These are phyloP conservation scores for Gossypium mustelinum DNA, from an alignment of 345 rosid genomes.

Conservation along the genomic window DNA sequence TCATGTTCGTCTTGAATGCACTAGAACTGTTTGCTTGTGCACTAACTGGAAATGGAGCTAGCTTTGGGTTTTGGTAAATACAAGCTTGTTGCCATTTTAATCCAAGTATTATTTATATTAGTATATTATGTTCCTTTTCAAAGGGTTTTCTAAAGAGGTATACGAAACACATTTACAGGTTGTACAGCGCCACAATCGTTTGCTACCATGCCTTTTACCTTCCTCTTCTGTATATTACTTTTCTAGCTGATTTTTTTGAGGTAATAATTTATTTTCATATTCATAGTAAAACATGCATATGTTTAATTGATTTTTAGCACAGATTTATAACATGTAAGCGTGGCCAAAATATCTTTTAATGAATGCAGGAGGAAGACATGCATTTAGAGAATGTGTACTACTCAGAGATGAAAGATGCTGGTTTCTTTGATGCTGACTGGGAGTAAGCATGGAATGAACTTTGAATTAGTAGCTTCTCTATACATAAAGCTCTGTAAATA, in stretches of 20 bases:
- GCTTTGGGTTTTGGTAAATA: conserved; percentile 76
- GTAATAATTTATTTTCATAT: conserved; percentile 25
- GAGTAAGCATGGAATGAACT: conserved; percentile 27
- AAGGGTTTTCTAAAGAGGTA: neutral
- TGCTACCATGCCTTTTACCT: conserved; percentile 83
- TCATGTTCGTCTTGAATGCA: conserved; percentile 65
- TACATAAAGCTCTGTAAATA: conserved; percentile 24
- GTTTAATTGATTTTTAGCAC: neutral
- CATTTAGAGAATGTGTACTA: conserved; percentile 76
- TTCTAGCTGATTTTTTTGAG: conserved; percentile 91
- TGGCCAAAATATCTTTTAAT: neutral
- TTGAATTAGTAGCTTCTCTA: neutral
- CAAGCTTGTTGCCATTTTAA: neutral
- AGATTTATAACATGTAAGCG: neutral
- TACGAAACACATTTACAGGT: conserved; percentile 39
- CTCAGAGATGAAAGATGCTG: conserved; percentile 97
- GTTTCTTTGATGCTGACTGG: conserved; percentile 87
- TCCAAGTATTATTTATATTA: neutral
- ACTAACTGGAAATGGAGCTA: conserved; percentile 52
- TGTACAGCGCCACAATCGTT: conserved; percentile 58
- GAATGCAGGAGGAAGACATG: conserved; percentile 71
- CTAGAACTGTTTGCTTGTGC: conserved; percentile 59
- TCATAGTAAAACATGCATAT: neutral
- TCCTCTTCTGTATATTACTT: conserved; percentile 73
- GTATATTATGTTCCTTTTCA: conserved; percentile 11